Evolutionary conservation across 441 rosid genomes (phyloP), one percentile per base, ranked within the genome.

Genomic region (Erodium trifolium): DNA sequence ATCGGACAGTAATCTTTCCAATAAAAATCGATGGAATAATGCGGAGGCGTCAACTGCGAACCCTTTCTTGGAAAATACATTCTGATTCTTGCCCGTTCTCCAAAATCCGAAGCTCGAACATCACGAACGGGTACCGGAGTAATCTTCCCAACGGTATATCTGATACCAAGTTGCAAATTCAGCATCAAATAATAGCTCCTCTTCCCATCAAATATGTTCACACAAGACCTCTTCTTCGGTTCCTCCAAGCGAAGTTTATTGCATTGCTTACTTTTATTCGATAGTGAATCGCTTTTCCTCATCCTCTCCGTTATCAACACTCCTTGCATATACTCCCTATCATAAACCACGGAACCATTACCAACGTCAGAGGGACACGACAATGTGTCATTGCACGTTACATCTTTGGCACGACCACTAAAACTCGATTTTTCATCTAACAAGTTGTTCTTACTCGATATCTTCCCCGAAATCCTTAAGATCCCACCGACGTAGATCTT

Each of bases 1-100:
- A 91, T 92, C 45, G 99, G 99, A 77, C 97, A 92, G 71, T 94
- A 92, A 77, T 94, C 99, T 80, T 91, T 94, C 99, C 99, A 92
- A 68, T 78, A 78, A 70, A 94, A 94, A 82, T 90, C 96, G 70
- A 90, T 67, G 29, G 99, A 90, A 75, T 84, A 75, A 81, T 92
- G 99, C 0, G 93, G 87, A 71, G 97, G 99, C 41, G 99, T 94
- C 69, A 88, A 86, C 82, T 84, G 96, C 63, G 96, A 94, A 72
- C 99, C 99, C 63, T 79, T 82, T 72, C 77, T 79, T 18, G 97
- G 99, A 72, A 94, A 94, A 75, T 79, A 87, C 99, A 91, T 92
- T 72, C 90, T 82, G 82, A 90, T 91, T 79, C 99, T 82, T 66
- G 99, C 99, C 77, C 84, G 90, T 69, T 86, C 85, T 70, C 93